Conservation (phyloP, 371 early-diverging fungal genomes). For the Nematocida sp. region DNA sequence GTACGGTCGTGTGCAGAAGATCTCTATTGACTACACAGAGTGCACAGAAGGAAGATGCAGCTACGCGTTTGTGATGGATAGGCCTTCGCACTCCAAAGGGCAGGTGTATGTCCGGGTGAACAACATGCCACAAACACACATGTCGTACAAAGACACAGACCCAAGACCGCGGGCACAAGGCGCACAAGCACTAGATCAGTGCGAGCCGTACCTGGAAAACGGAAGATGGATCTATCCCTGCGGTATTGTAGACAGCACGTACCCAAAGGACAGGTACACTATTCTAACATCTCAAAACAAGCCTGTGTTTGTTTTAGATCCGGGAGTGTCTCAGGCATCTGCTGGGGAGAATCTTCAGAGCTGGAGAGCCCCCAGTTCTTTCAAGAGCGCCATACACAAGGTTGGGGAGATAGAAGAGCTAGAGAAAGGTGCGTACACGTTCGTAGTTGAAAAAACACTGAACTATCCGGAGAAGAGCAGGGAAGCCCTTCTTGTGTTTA, state of each 20-base stretch:
- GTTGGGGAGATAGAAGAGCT: constrained; percentile 4
- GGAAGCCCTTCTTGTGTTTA: background rate
- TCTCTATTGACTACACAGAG: constrained; percentile 7
- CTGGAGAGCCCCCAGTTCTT: constrained; percentile 36
- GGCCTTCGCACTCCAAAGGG: background rate
- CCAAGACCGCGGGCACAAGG: background rate
- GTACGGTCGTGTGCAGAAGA: background rate
- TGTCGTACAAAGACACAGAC: constrained; percentile 7
- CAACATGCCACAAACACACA: constrained; percentile 33
- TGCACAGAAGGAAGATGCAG: constrained; percentile 9
- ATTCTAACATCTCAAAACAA: too few species aligned
- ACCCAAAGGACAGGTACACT: constrained; percentile 16
- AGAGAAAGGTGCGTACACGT: background rate
- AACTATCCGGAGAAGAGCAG: constrained; percentile 1
- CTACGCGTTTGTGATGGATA: constrained; percentile 3
- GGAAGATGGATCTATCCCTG: constrained; percentile 36
- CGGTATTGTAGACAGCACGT: constrained; percentile 11
- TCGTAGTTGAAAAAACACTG: constrained; percentile 3
- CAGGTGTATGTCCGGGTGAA: constrained; percentile 26
- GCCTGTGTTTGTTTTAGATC: too few species aligned
- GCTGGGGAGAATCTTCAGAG: background rate
- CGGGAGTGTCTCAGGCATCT: too few species aligned
- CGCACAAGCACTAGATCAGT: background rate
- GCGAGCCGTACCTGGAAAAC: constrained; percentile 14
- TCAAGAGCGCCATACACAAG: constrained; percentile 16